phyloP scores from a whole-genome alignment of 2,329 filamentous ascomycete genomes.

The Calonectria hongkongensis region DNA sequence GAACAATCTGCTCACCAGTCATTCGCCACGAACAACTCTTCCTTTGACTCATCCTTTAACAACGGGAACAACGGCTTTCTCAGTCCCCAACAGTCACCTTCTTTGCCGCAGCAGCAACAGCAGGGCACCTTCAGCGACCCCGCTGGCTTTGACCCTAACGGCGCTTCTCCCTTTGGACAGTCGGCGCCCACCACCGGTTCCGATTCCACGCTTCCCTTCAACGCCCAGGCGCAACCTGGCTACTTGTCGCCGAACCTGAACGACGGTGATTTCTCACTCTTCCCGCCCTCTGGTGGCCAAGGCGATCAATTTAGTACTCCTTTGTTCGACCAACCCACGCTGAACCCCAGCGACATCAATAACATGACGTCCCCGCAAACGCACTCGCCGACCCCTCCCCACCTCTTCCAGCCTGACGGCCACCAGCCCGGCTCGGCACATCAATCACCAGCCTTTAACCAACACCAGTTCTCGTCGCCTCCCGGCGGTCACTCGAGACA shows the following conservation, averaged over 20 bases:
- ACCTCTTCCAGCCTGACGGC: slow-evolving; percentile 70
- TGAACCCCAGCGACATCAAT: slow-evolving; percentile 68
- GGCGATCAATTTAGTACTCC: slow-evolving; percentile 77
- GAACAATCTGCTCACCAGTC: slow-evolving; percentile 67
- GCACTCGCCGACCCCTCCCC: slow-evolving; percentile 74
- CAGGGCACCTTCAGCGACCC: slow-evolving; percentile 61
- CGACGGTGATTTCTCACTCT: slow-evolving; percentile 78
- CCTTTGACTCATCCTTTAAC: slow-evolving; percentile 64
- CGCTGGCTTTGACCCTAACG: slow-evolving; percentile 64
- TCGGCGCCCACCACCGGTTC: slow-evolving; percentile 61
- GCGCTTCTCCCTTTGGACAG: slow-evolving; percentile 64
- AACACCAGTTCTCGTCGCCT: slow-evolving; percentile 73
- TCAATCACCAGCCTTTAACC: slow-evolving; percentile 75
- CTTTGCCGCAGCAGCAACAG: slow-evolving; percentile 58
- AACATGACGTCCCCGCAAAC: slow-evolving; percentile 74
- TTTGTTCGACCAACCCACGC: slow-evolving; percentile 71
- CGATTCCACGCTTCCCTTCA: slow-evolving; percentile 64
- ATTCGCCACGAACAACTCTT: slow-evolving; percentile 61
- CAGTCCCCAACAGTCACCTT: slow-evolving; percentile 65
- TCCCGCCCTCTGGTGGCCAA: slow-evolving; percentile 71
- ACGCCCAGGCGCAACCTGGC: slow-evolving; percentile 63
- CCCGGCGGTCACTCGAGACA: slow-evolving; percentile 72
- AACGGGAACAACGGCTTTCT: slow-evolving; percentile 69
- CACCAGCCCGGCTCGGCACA: slow-evolving; percentile 69
- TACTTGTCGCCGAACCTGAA: slow-evolving; percentile 72